Conservation (phyloP, 129 eudicot genomes). For the Ambrosia artemisiifolia region DNA sequence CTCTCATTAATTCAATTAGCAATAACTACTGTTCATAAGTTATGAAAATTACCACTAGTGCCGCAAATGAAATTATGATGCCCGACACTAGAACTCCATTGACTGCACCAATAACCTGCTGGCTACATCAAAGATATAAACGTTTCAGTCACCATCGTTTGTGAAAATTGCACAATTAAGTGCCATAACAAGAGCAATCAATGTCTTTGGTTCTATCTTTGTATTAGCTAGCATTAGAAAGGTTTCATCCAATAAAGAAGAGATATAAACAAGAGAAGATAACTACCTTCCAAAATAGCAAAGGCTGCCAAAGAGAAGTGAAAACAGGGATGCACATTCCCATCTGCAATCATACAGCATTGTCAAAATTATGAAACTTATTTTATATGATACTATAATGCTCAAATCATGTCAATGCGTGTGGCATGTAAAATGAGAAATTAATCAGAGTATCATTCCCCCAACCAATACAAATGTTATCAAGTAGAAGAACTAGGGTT, state of each 20-base stretch:
- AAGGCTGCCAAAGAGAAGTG: slow-evolving; percentile 68
- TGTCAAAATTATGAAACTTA: slow-evolving; percentile 45
- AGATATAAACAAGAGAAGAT: slow-evolving; percentile 13
- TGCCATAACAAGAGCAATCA: background rate
- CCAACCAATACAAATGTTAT: background rate
- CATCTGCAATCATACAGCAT: slow-evolving; percentile 76
- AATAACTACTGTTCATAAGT: slow-evolving; percentile 12
- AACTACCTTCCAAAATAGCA: slow-evolving; percentile 91
- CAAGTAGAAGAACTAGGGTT: slow-evolving; percentile 1
- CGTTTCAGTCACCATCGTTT: slow-evolving; percentile 17
- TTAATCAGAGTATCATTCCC: background rate
- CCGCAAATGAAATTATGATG: slow-evolving; percentile 68
- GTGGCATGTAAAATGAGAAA: slow-evolving; percentile 11
- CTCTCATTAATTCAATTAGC: background rate
- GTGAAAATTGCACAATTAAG: slow-evolving; percentile 7
- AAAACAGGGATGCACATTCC: slow-evolving; percentile 91
- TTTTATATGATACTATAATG: slow-evolving; percentile 16
- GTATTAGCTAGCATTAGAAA: slow-evolving; percentile 1
- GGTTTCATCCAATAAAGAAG: background rate
- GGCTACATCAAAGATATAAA: slow-evolving; percentile 53
- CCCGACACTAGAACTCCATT: slow-evolving; percentile 78
- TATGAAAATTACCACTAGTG: slow-evolving; percentile 64
- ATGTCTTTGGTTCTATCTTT: background rate
- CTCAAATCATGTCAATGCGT: background rate
- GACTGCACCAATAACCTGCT: slow-evolving; percentile 79